Evolutionary conservation across 306 rosid species (phyloP).

Genomic region (Gastrolobium villosum): DNA sequence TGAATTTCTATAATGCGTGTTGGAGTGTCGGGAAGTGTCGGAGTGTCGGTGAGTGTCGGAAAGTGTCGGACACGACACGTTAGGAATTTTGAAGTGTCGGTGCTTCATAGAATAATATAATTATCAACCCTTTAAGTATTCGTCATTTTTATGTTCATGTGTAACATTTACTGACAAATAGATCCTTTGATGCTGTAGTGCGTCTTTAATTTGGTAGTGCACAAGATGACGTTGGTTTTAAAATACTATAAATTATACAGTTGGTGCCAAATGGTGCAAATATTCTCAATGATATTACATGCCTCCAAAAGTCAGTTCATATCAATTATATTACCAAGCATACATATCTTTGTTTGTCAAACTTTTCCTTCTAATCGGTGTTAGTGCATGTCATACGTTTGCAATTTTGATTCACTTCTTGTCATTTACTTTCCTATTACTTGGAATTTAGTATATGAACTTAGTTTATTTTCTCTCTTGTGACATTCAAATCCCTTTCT

Average conservation of each 20-base stretch:
- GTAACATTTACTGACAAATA: constrained; percentile 27
- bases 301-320: constrained; percentile 58
- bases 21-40: too few species aligned
- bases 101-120: too few species aligned
- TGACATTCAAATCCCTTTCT: constrained; percentile 36
- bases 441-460: constrained; percentile 52
- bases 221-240: constrained; percentile 43
- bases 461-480: constrained; percentile 40
- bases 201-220: constrained; percentile 28
- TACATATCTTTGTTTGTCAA: constrained; percentile 40
- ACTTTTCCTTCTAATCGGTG: constrained; percentile 52
- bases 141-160: constrained; percentile 8
- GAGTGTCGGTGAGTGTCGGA: too few species aligned
- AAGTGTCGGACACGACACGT: too few species aligned
- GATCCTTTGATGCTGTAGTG: constrained; percentile 25
- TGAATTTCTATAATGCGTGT: too few species aligned
- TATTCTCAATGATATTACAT: constrained; percentile 64
- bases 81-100: too few species aligned
- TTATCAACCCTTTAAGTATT: neutral
- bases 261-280: constrained; percentile 45
- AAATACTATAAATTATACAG: constrained; percentile 29
- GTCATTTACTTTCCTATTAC: constrained; percentile 53
- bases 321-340: constrained; percentile 53
- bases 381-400: constrained; percentile 57
- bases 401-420: constrained; percentile 62